These are phyloP conservation scores for Globomyces sp. DNA, from an alignment of 371 early-diverging fungal genomes.

Conservation along the genomic window DNA sequence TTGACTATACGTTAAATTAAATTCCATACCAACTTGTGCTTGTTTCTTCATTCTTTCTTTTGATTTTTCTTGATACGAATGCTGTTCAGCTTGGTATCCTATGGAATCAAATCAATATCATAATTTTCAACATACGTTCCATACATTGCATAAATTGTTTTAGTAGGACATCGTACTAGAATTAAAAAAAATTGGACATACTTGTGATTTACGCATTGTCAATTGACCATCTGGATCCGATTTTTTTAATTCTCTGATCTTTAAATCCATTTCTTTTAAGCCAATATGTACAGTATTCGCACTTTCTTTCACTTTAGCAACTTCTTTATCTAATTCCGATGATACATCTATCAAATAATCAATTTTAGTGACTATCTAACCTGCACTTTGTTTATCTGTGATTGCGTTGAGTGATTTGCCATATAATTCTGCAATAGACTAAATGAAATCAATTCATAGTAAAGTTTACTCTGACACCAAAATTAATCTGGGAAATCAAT, in stretches of 20 bases:
- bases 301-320: neutral
- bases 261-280: conserved; percentile 5
- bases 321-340: conserved; percentile 9
- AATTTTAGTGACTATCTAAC: neutral
- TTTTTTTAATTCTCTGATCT: conserved; percentile 2
- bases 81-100: conserved; percentile 73
- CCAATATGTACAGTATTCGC: neutral
- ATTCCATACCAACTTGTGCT: conserved; percentile 53
- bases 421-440: no score
- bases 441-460: no score
- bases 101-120: conserved; percentile 13
- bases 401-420: neutral
- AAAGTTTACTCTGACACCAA: no score
- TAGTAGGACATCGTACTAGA: conserved; percentile 18
- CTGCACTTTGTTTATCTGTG: conserved; percentile 11
- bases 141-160: conserved; percentile 18
- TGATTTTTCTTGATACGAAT: conserved; percentile 76
- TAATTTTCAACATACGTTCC: neutral
- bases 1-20: conserved; percentile 50
- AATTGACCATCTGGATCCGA: neutral
- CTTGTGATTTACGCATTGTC: conserved; percentile 8
- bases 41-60: conserved; percentile 82
- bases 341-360: neutral
- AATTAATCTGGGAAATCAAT: no score
- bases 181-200: neutral